These are phyloP conservation scores for Ilyonectria sp. DNA, from an alignment of 2,329 filamentous ascomycete genomes.

Conservation along the genomic window DNA sequence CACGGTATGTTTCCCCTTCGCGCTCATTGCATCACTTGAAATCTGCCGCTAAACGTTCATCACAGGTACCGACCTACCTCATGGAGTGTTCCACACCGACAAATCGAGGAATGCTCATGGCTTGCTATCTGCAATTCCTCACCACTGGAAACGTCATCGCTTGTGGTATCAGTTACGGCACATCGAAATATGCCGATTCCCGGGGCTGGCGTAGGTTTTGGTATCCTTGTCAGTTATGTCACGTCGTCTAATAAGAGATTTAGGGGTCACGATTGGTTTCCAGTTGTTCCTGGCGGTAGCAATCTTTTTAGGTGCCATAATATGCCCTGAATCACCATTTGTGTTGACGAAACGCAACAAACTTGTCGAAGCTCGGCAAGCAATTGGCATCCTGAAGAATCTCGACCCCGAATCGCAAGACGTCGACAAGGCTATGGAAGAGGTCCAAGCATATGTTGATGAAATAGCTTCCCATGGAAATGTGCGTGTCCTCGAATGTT, in stretches of 20 bases:
- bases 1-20: neutral
- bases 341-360: neutral
- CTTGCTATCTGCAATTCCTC: neutral
- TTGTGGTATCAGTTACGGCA: neutral
- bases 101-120: neutral
- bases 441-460: neutral
- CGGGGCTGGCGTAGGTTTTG: neutral
- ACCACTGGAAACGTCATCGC: neutral
- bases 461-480: neutral
- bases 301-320: neutral
- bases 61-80: neutral
- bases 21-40: neutral
- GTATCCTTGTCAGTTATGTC: neutral
- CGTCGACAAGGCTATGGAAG: neutral
- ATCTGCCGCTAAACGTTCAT: neutral
- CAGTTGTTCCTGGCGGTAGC: neutral
- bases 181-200: neutral
- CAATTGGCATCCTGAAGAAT: neutral
- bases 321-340: constrained; percentile 11
- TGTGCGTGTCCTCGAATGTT: constrained; percentile 1
- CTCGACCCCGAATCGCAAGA: neutral
- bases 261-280: neutral
- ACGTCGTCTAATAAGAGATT: neutral
- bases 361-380: neutral
- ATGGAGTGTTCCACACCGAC: neutral